These are phyloP conservation scores for Sedum album DNA, from an alignment of 164 flowering plant species.

Conservation along the genomic window DNA sequence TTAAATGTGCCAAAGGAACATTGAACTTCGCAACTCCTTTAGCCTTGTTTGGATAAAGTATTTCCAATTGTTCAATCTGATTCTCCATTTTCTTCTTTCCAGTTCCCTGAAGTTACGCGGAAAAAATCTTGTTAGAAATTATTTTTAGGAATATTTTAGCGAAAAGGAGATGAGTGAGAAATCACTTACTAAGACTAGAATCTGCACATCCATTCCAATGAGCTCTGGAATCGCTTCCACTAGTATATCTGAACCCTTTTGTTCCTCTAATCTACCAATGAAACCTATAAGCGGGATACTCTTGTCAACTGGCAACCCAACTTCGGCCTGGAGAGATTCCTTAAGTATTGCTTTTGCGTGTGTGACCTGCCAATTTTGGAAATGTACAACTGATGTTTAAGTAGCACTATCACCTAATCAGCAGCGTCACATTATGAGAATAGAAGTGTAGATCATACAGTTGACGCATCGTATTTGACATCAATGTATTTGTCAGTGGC, in stretches of 20 bases:
- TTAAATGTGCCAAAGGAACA: conserved; percentile 61
- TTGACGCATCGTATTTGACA: conserved; percentile 52
- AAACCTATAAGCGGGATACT: conserved; percentile 80
- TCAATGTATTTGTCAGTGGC: conserved; percentile 53
- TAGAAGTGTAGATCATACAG: conserved; percentile 36
- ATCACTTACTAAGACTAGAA: conserved; percentile 34
- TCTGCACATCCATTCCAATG: conserved; percentile 54
- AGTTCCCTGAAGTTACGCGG: conserved; percentile 39
- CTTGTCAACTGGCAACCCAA: conserved; percentile 74
- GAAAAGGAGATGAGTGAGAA: background rate
- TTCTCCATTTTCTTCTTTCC: conserved; percentile 62
- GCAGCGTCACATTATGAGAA: background rate
- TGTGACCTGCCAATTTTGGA: conserved; percentile 34
- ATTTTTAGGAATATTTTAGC: background rate
- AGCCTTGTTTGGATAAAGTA: conserved; percentile 41
- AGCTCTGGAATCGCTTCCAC: conserved; percentile 63
- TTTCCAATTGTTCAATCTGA: conserved; percentile 50
- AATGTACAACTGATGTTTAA: background rate
- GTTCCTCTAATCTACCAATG: conserved; percentile 95
- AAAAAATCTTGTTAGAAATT: background rate
- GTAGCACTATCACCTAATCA: background rate
- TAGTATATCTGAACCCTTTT: conserved; percentile 93
- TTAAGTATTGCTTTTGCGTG: conserved; percentile 69
- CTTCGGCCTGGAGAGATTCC: conserved; percentile 85
- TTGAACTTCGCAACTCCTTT: conserved; percentile 64